Evolutionary conservation across 805 yeast genomes (phyloP).

Genomic region (Starmera caribaea): DNA sequence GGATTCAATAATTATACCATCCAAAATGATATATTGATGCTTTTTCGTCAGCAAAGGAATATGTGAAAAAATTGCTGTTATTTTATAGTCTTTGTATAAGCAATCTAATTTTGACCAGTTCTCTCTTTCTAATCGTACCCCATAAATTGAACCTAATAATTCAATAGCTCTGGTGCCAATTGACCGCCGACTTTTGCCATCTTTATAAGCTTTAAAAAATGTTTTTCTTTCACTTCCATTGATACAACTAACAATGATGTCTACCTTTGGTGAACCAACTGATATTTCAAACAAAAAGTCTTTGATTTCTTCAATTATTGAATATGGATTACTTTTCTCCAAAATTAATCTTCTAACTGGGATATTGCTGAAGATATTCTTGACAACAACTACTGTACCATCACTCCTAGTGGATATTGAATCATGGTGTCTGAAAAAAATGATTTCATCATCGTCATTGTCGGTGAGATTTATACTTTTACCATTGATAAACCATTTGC

Average conservation of each 20-base stretch:
- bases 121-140: constrained; percentile 12
- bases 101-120: constrained; percentile 8
- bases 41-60: constrained; percentile 23
- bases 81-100: constrained; percentile 15
- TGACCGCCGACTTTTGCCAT: not conserved
- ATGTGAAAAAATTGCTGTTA: constrained; percentile 32
- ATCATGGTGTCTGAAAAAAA: not conserved
- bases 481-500: constrained; percentile 4
- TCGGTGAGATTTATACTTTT: constrained; percentile 8
- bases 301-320: constrained; percentile 21
- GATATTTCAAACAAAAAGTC: constrained; percentile 20
- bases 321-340: constrained; percentile 11
- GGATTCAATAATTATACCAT: constrained; percentile 22
- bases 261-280: constrained; percentile 16
- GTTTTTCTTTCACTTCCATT: not conserved
- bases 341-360: constrained; percentile 33
- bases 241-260: constrained; percentile 7
- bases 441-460: constrained; percentile 2
- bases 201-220: constrained; percentile 3
- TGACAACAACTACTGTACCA: constrained; percentile 32
- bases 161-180: constrained; percentile 6
- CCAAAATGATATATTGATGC: constrained; percentile 37
- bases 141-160: constrained; percentile 22
- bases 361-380: constrained; percentile 30
- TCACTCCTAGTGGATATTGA: constrained; percentile 10